Conservation (phyloP, 768 basidiomycete species). For the Mrakia frigida region DNA sequence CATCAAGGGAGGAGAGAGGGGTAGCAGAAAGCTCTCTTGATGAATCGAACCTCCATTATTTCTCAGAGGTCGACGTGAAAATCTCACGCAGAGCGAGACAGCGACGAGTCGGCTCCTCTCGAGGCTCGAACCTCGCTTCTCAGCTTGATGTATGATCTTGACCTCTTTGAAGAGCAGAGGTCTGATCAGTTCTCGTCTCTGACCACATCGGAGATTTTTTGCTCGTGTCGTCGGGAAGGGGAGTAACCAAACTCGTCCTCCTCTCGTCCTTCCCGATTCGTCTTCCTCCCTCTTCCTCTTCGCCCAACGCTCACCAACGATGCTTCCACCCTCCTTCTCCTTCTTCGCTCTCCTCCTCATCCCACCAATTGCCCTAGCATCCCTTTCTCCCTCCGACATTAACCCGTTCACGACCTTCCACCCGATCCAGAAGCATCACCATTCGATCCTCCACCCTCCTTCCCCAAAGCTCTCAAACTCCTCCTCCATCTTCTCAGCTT, state of each 20-base stretch:
- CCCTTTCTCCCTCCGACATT: neutral
- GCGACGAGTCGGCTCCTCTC: neutral
- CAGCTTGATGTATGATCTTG: no score
- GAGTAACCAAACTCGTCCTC: no score
- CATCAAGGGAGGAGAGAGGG: no score
- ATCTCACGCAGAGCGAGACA: neutral
- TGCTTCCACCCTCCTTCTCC: neutral
- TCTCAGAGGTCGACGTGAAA: neutral
- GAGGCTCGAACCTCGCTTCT: neutral
- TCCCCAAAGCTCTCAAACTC: neutral
- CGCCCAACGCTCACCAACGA: neutral
- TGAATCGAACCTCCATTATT: no score
- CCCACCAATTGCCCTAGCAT: neutral
- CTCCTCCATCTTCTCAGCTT: neutral
- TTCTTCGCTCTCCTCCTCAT: slow-evolving; percentile 3
- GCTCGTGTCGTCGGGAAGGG: neutral
- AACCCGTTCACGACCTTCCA: neutral
- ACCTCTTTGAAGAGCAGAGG: no score
- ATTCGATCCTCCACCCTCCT: neutral
- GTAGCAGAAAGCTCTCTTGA: no score
- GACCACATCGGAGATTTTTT: no score
- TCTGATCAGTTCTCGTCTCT: no score
- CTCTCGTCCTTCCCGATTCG: neutral
- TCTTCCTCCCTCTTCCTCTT: neutral
- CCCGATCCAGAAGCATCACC: neutral